Evolutionary conservation across 768 basidiomycete genomes (phyloP), one percentile per base, ranked within the genome.

Genomic region (Dacryopinax spathularia): DNA sequence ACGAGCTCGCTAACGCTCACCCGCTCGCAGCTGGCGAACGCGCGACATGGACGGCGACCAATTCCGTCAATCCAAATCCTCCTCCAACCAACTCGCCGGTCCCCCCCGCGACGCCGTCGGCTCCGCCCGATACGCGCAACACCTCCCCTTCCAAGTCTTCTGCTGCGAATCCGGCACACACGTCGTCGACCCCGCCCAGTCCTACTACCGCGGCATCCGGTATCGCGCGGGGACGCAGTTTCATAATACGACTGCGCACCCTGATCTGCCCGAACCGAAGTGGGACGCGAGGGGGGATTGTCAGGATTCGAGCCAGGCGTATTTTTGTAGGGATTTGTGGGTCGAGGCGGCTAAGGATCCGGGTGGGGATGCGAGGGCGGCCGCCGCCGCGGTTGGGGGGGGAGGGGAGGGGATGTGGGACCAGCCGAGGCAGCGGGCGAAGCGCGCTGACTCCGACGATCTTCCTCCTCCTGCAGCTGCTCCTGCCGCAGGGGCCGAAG

Each of bases 141-240:
- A 99, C 70, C 82, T 98, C 1, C 96, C 96, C 2, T 97, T 99
- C 79, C 96, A 99, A 73, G 92, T 89, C 9, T 98, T 96, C 77
- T 99, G 96, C 78, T 99, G 96, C 75, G 96, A 99, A 77, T 88
- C 92, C 0, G 96, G 96, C 4, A 94, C 92, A 0, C 96, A 98
- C 72, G 86, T 99, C 71, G 86, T 99, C 66, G 96, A 99, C 72
- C 96, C 96, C 12, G 82, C 81, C 34, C 94, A 97, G 73, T 89
- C 92, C 0, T 99, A 98, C 78, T 99, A 99, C 78, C 84, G 84
- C 39, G 90, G 89, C 41, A 81, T 99, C 68, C 71, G 71, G 0
- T 99, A 99, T 73, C 88, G 93, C 56, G 82, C 90, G 1, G 92
- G 91, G 2, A 77, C 75, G 9, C 84, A 91, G 68, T 88, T 83